Evolutionary conservation across 1,284 basidiomycete genomes (phyloP), one percentile per base, ranked within the genome.

Genomic region (Fistulinella staudtii): DNA sequence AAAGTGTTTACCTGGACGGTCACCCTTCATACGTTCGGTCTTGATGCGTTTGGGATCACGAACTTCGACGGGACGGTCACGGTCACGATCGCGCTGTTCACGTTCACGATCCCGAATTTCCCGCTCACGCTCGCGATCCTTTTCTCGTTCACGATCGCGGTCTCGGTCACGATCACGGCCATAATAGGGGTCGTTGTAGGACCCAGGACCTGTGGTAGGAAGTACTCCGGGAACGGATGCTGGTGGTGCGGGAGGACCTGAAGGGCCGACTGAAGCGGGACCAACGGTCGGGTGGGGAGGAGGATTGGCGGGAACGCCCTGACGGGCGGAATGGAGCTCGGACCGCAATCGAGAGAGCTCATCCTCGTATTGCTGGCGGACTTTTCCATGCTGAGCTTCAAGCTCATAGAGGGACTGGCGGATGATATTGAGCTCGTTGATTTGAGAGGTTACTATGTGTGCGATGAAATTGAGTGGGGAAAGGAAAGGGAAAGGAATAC

Each of bases 331-430:
- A 44, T 84, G 79, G 33, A 89, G 70, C 54, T 89, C 83, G 11
- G 74, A 65, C 21, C 82, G 76, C 11, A 91, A 72, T 25, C 83
- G 74, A 10, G 73, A 68, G 43, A 89, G 74, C 53, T 91, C 88
- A 10, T 82, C 78, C 56, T 90, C 85, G 57, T 87, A 89, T 67
- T 82, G 77, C 55, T 78, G 74, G 34, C 85, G 76, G 51, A 87
- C 77, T 62, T 84, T 82, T 47, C 73, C 73, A 53, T 91, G 86
- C 48, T 81, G 77, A 14, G 77, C 72, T 58, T 91, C 88, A 43
- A 92, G 79, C 45, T 90, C 87, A 60, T 86, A 87, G 27, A 90
- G 73, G 36, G 81, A 78, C 58, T 86, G 79, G 49, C 85, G 75
- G 56, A 89, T 85, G 61, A 82, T 73, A 49, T 80, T 82, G 46